Percentiles rank a stretch among this genome's conserved stretches.
Conservation (phyloP, 2,329 filamentous ascomycete species). For the Fusarium tricinctum region DNA sequence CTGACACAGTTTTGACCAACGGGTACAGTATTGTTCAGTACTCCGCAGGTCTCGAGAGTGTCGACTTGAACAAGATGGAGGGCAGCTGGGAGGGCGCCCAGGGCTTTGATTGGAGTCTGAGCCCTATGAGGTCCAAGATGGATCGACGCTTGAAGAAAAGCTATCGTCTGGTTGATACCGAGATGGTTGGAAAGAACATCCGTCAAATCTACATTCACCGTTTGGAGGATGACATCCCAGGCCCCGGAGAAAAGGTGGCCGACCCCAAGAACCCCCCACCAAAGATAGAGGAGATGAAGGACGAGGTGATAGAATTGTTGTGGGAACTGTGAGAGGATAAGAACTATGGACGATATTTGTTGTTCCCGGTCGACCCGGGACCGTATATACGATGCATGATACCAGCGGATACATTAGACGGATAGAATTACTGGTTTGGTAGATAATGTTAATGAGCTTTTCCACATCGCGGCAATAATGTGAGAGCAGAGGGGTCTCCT, state of each 20-base stretch:
- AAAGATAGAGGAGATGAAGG: conserved; percentile 48
- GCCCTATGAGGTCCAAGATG: conserved; percentile 61
- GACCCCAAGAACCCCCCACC: conserved; percentile 16
- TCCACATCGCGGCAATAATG: conserved; percentile 31
- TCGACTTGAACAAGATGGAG: conserved; percentile 65
- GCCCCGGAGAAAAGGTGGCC: conserved; percentile 54
- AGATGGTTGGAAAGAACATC: conserved; percentile 59
- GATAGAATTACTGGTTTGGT: conserved; percentile 32
- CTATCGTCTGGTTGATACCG: conserved; percentile 63
- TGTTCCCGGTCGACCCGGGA: conserved; percentile 18
- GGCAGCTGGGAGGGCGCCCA: conserved; percentile 66
- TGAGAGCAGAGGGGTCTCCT: conserved; percentile 20
- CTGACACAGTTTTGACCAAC: conserved; percentile 68
- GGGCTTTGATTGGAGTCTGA: conserved; percentile 67
- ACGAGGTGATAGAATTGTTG: conserved; percentile 64
- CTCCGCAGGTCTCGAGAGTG: conserved; percentile 53
- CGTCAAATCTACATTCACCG: conserved; percentile 69
- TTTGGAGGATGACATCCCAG: conserved; percentile 52
- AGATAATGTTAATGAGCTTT: conserved; percentile 49
- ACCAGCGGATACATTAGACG: conserved; percentile 40
- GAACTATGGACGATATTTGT: conserved; percentile 6
- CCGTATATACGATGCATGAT: conserved; percentile 46
- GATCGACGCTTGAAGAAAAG: conserved; percentile 63
- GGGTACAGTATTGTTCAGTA: conserved; percentile 71
- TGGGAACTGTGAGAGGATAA: conserved; percentile 56